Evolutionary conservation across 345 rosid genomes (phyloP), one percentile per base, ranked within the genome.

Genomic region (Salix exigua): DNA sequence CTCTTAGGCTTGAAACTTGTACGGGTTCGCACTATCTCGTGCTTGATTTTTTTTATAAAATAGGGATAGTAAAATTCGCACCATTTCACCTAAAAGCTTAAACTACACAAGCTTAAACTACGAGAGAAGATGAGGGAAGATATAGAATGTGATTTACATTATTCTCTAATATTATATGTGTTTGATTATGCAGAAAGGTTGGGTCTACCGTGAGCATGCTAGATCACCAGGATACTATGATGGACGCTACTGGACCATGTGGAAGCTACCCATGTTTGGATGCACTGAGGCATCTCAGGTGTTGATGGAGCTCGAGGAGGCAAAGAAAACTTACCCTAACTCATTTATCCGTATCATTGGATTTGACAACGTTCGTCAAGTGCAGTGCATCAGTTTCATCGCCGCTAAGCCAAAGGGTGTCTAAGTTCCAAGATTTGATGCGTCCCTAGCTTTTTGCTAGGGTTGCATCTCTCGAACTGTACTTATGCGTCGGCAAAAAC

Each of bases 221-320:
- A 31, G 4, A 0, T 84, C 85, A 2, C 88, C 87, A 1, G 85
- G 87, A 7, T 87, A 84, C 86, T 80, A 87, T 5, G 92, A 87
- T 18, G 90, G 90, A 0, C 80, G 88, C 37, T 83, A 83, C 84
- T 89, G 92, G 90, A 84, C 85, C 10, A 82, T 87, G 87, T 85
- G 89, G 88, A 87, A 85, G 79, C 87, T 89, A 3, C 92, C 89
- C 66, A 83, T 86, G 90, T 87, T 66, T 40, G 90, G 89, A 1
- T 89, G 92, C 88, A 83, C 64, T 0, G 85, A 87, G 38, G 1
- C 89, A 7, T 1, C 67, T 0, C 90, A 84, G 64, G 87, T 87
- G 68, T 28, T 87, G 81, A 58, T 46, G 46, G 89, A 89, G 80
- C 38, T 89, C 0, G 82, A 86, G 14, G 90, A 87, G 73, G 25